Conservation (phyloP, 2,329 filamentous ascomycete species). For the Colletotrichum musae region DNA sequence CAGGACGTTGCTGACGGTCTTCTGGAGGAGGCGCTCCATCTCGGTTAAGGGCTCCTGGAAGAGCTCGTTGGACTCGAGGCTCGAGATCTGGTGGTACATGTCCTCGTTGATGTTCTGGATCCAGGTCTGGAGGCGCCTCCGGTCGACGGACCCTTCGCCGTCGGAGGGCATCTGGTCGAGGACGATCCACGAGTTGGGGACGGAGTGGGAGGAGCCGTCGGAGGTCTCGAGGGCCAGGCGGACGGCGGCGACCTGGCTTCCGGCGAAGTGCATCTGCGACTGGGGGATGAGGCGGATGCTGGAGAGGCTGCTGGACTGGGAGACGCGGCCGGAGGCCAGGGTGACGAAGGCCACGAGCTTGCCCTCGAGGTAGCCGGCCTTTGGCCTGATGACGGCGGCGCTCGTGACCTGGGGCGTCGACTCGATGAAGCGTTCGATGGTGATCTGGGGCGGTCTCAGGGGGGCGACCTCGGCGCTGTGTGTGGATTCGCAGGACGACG, state of each 20-base stretch:
- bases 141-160: conserved; percentile 56
- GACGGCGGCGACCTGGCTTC: conserved; percentile 58
- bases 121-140: conserved; percentile 65
- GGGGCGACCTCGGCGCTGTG: conserved; percentile 30
- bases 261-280: conserved; percentile 57
- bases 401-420: conserved; percentile 57
- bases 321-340: conserved; percentile 49
- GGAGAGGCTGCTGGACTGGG: conserved; percentile 44
- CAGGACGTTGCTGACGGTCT: conserved; percentile 55
- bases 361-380: conserved; percentile 65
- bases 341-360: conserved; percentile 64
- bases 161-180: conserved; percentile 62
- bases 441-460: conserved; percentile 12
- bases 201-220: conserved; percentile 48
- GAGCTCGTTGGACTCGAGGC: conserved; percentile 55
- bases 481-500: conserved; percentile 33
- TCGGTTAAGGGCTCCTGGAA: conserved; percentile 53
- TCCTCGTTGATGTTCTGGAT: conserved; percentile 66
- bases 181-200: conserved; percentile 65
- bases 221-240: conserved; percentile 48
- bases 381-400: conserved; percentile 61
- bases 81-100: conserved; percentile 61
- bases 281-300: conserved; percentile 53
- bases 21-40: conserved; percentile 57
- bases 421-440: conserved; percentile 49